Base-by-base conservation (phyloP, 208 protist genomes). In the Spongospora subterranea region DNA sequence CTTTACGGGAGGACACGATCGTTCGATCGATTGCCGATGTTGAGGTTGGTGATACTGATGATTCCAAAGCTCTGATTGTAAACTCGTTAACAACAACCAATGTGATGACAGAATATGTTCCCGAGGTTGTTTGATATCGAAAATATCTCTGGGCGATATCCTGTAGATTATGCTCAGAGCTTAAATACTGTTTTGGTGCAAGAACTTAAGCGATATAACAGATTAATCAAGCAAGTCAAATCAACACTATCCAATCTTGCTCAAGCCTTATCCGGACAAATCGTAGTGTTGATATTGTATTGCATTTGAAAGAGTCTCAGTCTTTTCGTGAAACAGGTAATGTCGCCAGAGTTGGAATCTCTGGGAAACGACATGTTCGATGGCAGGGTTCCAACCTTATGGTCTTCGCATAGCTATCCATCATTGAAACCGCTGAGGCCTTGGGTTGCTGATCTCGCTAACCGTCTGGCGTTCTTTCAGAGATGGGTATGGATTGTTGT, bases 131-230 rank as follows among this genome's bases (percentile, higher is more conserved):
- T 77, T 35, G 88, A 77, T 24, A 46, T 90, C 38, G 46, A 46
- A 0, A n/a, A 6, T 0, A 60, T 90, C n/a, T 91, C 95, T 17
- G 94, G 94, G 71, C 95, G 94, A 91, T 99, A 98, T 92, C 97
- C 98, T 45, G 97, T 96, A 1, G 92, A 93, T 50, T 99, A 99
- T 95, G 95, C 97, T 91, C 97, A 99, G 94, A 98, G 97, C 0
- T 98, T 99, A 97, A 99, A 99, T 94, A 99, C 98, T 20, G 98
- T 99, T 46, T 93, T 99, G 29, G 95, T 97, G 41, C 98, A 99
- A 94, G 98, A 99, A 95, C 96, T 97, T 38, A 97, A 98, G 90
- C 96, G 95, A n/a, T 99, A 97, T 95, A 99, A 94, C 90, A 89
- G 91, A 46, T 90, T 91, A 88, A 90, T 96, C 39, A 71, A 94